These are phyloP conservation scores for Draba incana DNA, from an alignment of 345 rosid species.

Conservation along the genomic window DNA sequence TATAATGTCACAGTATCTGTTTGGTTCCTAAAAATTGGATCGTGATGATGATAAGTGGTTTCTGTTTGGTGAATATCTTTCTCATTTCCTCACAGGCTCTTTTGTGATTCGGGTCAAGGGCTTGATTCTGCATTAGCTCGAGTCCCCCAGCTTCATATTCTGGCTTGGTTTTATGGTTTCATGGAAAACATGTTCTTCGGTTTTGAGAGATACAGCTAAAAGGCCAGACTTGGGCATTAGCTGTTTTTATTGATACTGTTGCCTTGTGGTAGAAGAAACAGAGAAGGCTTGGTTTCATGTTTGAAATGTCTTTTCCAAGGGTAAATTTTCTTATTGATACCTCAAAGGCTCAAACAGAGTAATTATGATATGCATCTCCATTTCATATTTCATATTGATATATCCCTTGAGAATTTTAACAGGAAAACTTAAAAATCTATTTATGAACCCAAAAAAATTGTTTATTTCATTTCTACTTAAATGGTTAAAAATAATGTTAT, in stretches of 20 bases:
- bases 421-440: too few species aligned
- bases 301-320: neutral
- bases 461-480: too few species aligned
- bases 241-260: neutral
- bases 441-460: too few species aligned
- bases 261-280: conserved; percentile 9
- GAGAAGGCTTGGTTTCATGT: neutral
- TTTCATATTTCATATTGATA: too few species aligned
- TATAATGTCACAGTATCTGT: neutral
- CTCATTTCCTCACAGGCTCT: conserved; percentile 57
- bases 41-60: neutral
- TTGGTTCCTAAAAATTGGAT: neutral
- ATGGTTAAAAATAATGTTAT: too few species aligned
- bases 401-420: too few species aligned
- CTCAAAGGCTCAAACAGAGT: neutral
- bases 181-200: conserved; percentile 4
- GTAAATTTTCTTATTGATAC: conserved; percentile 6
- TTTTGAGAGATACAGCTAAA: conserved; percentile 22
- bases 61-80: neutral
- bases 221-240: neutral
- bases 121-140: conserved; percentile 42
- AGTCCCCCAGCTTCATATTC: conserved; percentile 4
- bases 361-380: neutral
- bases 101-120: conserved; percentile 87
- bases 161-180: conserved; percentile 12